Evolutionary conservation across 768 basidiomycete species (phyloP), one percentile per base, ranked within the genome.

Genomic region (Strobilomyces confusus): DNA sequence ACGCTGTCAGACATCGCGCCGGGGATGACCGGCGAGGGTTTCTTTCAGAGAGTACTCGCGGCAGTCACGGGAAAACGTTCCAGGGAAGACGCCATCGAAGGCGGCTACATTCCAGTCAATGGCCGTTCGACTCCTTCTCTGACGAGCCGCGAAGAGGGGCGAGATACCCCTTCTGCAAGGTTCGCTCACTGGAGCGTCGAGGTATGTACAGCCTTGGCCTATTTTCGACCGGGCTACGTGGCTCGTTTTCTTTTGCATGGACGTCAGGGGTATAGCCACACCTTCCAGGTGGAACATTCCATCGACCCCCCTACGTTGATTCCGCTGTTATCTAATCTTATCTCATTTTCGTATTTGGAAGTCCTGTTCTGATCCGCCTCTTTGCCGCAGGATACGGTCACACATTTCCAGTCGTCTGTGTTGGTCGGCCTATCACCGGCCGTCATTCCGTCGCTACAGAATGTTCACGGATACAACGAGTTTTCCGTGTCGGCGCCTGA

Each of bases 381-480:
- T 54, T 52, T 41, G 51, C 41, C 40, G 13, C 61, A 93, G 92
- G 86, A 91, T 57, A 89, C 90, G 9, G 73, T 95, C 1, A 70
- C 79, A 9, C 76, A 86, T 61, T 89, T 88, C 64, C 78, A 80
- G 19, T 86, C 89, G 1, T 84, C 87, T 3, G 64, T 76, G 9
- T 72, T 76, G 0, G 66, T 71, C 43, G 93, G 93, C 19, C 75
- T 97, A 5, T 68, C 86, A 1, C 74, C 78, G 26, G 71, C 81
- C 17, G 78, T 83, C 48, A 79, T 95, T 34, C 74, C 83, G 2
- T 71, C 75, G 23, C 75, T 95, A 22, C 82, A 84, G 32, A 78
- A 78, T 25, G 75, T 73, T 2, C 82, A 92, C 59, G 93, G 93
- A 3, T 95, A 92, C 68, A 98, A 98, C 73, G 95, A 98, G 71